A percentile compares a stretch with the other conserved stretches of the same genome.
Evolutionary conservation across 2,329 filamentous ascomycete species (phyloP).

Genomic region (Ciborinia camelliae): DNA sequence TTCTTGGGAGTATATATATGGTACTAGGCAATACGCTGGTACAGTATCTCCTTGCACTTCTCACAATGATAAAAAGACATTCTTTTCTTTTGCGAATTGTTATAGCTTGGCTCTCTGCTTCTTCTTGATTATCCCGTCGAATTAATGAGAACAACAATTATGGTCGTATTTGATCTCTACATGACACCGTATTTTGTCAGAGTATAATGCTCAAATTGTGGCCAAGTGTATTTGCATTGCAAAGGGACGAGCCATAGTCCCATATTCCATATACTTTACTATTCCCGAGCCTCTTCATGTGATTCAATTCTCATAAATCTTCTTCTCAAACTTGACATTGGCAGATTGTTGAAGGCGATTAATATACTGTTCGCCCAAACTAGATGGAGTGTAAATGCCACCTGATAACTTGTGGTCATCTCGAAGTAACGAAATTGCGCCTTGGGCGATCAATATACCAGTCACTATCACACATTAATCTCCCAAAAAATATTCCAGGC

Average conservation of each 20-base stretch:
- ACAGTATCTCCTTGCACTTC: no score
- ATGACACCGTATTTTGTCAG: neutral
- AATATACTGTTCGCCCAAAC: conserved; percentile 63
- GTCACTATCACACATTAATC: conserved; percentile 50
- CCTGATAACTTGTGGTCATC: conserved; percentile 58
- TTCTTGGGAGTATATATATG: no score
- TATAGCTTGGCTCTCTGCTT: neutral
- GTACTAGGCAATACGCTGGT: no score
- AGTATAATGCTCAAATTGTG: neutral
- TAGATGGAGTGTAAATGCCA: conserved; percentile 69
- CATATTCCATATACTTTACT: neutral
- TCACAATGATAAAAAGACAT: no score
- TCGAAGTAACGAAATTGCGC: conserved; percentile 61
- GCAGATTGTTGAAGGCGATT: conserved; percentile 54
- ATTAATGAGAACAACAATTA: no score
- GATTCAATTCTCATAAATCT: conserved; percentile 40
- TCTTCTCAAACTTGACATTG: conserved; percentile 61
- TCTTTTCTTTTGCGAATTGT: neutral
- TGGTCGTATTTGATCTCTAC: neutral
- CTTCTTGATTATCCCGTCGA: neutral
- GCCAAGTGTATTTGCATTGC: neutral
- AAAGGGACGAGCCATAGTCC: neutral
- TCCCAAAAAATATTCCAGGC: neutral
- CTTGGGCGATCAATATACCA: conserved; percentile 60
- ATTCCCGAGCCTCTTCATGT: neutral